Percentiles rank a stretch among this genome's conserved stretches.
Evolutionary conservation across 805 yeast species (phyloP).

Genomic region (Suhomyces xylopsoci): DNA sequence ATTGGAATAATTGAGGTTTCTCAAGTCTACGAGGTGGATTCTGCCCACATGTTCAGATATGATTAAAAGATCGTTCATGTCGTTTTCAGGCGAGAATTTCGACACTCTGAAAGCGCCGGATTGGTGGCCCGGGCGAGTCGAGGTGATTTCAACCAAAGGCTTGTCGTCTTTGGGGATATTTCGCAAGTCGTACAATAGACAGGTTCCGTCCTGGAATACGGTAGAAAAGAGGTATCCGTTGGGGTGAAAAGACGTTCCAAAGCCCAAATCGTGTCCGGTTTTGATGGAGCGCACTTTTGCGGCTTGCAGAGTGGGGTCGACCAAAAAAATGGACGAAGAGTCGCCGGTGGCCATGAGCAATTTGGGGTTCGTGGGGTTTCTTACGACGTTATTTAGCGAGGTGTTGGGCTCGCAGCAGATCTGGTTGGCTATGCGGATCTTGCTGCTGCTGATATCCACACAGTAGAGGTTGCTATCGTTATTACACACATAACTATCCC

Average conservation of each 20-base stretch:
- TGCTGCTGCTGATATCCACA: constrained; percentile 52
- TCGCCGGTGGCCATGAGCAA: constrained; percentile 68
- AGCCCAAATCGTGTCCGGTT: constrained; percentile 73
- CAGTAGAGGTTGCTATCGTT: constrained; percentile 74
- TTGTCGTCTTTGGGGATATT: constrained; percentile 34
- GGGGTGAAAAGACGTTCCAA: constrained; percentile 76
- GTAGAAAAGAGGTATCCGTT: constrained; percentile 73
- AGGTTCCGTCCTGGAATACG: constrained; percentile 82
- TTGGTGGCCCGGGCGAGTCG: constrained; percentile 55
- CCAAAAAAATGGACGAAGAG: constrained; percentile 58
- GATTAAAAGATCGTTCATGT: constrained; percentile 71
- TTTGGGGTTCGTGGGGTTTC: constrained; percentile 46
- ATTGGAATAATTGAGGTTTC: constrained; percentile 45
- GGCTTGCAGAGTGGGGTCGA: constrained; percentile 39
- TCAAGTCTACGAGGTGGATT: constrained; percentile 78
- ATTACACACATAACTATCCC: constrained; percentile 69
- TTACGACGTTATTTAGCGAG: constrained; percentile 71
- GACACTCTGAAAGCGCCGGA: constrained; percentile 68
- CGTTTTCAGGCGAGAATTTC: constrained; percentile 45
- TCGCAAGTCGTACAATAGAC: constrained; percentile 74
- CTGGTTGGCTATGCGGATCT: constrained; percentile 39
- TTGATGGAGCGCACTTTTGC: constrained; percentile 39
- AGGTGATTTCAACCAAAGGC: constrained; percentile 54
- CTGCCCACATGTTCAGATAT: constrained; percentile 84
- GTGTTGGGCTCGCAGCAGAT: constrained; percentile 51